Evolutionary conservation across 2,329 filamentous ascomycete species (phyloP), one percentile per base, ranked within the genome.

Genomic region (Rhynchosporium agropyri): DNA sequence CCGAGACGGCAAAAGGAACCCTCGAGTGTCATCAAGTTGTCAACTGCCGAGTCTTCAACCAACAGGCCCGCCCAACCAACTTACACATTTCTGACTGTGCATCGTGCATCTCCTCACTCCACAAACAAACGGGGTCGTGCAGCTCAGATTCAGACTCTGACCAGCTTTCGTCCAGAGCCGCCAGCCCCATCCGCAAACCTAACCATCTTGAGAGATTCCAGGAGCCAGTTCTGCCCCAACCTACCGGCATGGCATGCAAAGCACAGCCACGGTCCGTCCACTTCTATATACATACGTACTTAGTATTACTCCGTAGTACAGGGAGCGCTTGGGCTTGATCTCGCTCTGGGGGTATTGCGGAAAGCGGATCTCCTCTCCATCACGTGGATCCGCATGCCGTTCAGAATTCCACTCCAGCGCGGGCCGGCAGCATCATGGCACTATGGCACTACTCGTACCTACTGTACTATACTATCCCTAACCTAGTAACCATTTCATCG

Each of bases 61-160:
- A 43, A 38, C 33, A 20, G n/a, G 51, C 10, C 38, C 36, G 5
- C 20, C 20, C 20, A 20, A 20, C 20, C 20, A 20, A 28, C 51
- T 54, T 42, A 54, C 51, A 54, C 33, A 54, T 28, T 40, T 20
- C 51, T 54, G 51, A 54, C 51, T 54, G 51, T 54, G 51, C 51
- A 38, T 42, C 28, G 33, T 36, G 33, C 33, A 3, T 36, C 33
- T 6, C 5, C 33, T 31, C 33, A 13, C 51, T 4, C 51, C 51
- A 42, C 51, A 54, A 42, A 54, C 36, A 40, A 40, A 20, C 31
- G 15, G 50, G 4, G 31, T 51, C 9, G 6, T 51, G 33, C 12
- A 20, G 10, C 33, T 36, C 33, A 29, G 1, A 26, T 26, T 8
- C 29, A 28, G 36, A 40, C 51, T 40, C 40, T 42, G 33, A 28